phyloP scores from a whole-genome alignment of 2,329 filamentous ascomycete species.

The Tolypocladium inflatum region DNA sequence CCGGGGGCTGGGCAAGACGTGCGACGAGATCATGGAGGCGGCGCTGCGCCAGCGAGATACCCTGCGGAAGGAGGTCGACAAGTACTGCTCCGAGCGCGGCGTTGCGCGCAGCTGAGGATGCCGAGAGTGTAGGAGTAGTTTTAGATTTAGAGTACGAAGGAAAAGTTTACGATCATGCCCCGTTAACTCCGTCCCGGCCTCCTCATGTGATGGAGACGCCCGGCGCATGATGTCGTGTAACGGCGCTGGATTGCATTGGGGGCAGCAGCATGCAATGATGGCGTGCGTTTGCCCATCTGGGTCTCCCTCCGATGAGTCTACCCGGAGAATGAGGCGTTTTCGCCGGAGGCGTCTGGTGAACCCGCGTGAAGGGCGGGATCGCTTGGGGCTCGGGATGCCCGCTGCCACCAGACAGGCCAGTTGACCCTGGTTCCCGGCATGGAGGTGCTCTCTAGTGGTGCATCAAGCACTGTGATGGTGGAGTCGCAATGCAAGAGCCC shows the following conservation, averaged over 20 bases:
- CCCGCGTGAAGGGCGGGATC: too few relatives aligned
- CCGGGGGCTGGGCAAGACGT: conserved; percentile 34
- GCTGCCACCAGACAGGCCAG: not conserved
- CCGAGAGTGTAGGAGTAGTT: not conserved
- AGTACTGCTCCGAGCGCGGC: conserved; percentile 59
- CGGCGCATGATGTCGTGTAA: not conserved
- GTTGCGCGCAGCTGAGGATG: conserved; percentile 15
- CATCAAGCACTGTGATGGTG: too few relatives aligned
- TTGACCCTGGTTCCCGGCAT: not conserved
- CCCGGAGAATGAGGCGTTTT: too few relatives aligned
- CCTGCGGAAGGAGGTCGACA: conserved; percentile 63
- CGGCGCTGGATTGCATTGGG: not conserved
- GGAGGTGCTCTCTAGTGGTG: too few relatives aligned
- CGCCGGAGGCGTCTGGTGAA: not conserved
- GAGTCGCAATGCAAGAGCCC: not conserved
- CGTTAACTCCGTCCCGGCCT: not conserved
- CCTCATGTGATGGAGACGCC: not conserved
- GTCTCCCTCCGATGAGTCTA: not conserved
- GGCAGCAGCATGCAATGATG: not conserved
- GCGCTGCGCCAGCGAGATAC: conserved; percentile 54
- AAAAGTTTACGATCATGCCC: not conserved
- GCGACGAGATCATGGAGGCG: conserved; percentile 56
- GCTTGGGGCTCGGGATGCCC: not conserved
- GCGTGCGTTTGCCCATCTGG: not conserved
- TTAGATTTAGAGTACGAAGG: not conserved